Evolutionary conservation across 2,329 filamentous ascomycete species (phyloP), one percentile per base, ranked within the genome.

Genomic region (Stachybotrys echinatus): DNA sequence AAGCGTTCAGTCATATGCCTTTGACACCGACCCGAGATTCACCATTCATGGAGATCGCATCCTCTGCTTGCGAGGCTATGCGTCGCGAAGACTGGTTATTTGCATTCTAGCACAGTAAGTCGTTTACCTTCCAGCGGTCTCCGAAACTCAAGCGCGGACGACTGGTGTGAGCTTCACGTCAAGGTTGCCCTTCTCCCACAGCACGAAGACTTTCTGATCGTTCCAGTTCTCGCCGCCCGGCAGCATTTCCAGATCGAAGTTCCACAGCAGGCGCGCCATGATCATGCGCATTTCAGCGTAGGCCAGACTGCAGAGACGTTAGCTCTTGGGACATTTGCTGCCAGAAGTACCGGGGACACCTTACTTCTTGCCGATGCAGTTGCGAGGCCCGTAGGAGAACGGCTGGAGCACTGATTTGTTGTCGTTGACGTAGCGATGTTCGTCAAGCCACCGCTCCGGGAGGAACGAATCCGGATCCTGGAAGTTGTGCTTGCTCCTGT

Each of bases 201-300:
- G 57, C n/a, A 53, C 56, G 21, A 54, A 58, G 4, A 58, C 52
- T 38, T 38, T 53, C 38, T 57, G 56, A 6, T 51, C 52, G 7
- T 52, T 52, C 56, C 55, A 57, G 14, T 31, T 14, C n/a, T 48
- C 18, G 6, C 45, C 40, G 19, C 53, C 52, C 8, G 42, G 31
- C 20, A 50, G 21, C 17, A 57, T 39, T 19, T 56, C 54, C 31
- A 58, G 14, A 10, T 58, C 55, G 23, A 58, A 57, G 8, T 51
- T 45, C 56, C 56, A 58, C 10, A 58, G 38, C 12, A 58, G 12
- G 2, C 54, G 45, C 2, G 51, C 50, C 5, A 58, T 47, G 17
- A 58, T 56, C 17, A 57, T 40, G 4, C 52, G 45, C 46, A 57
- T 51, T 46, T 58, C 56, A 3, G 56, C 52, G 19, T 47, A 53